Evolutionary conservation across 2,329 filamentous ascomycete genomes (phyloP).

Genomic region (Phyllosticta citribraziliensis): DNA sequence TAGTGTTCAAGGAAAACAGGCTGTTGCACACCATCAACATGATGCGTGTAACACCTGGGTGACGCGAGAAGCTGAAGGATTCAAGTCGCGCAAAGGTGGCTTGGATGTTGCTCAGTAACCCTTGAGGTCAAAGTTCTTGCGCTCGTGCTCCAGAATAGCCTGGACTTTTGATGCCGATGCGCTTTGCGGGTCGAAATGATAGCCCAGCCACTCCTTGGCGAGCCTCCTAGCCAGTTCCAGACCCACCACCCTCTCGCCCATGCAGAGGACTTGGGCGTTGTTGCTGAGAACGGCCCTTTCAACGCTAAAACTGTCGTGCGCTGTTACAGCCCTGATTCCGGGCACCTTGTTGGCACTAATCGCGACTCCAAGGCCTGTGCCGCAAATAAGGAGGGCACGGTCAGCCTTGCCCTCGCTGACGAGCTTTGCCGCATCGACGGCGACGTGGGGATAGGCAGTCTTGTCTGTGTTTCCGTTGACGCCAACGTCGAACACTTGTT

Average conservation of each 20-base stretch:
- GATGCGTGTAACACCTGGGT: not conserved
- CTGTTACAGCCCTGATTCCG: conserved; percentile 77
- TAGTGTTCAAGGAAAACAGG: not conserved
- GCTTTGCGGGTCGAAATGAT: conserved; percentile 63
- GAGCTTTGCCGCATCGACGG: conserved; percentile 60
- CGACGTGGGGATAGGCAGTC: conserved; percentile 72
- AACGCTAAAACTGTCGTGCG: conserved; percentile 77
- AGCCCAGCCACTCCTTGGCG: conserved; percentile 75
- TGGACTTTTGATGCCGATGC: conserved; percentile 49
- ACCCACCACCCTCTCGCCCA: conserved; percentile 76
- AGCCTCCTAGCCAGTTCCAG: conserved; percentile 69
- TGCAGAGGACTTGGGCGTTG: conserved; percentile 77
- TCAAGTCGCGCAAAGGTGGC: not conserved
- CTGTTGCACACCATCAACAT: not conserved
- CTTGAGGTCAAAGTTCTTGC: conserved; percentile 15
- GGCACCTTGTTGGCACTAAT: conserved; percentile 85
- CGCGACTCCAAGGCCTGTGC: conserved; percentile 77
- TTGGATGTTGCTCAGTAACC: not conserved
- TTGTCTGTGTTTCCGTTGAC: conserved; percentile 58
- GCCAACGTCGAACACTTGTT: conserved; percentile 63
- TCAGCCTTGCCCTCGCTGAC: conserved; percentile 57
- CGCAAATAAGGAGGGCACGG: conserved; percentile 73
- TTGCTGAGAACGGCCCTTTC: conserved; percentile 75
- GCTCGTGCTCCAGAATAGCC: conserved; percentile 40
- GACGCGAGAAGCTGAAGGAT: not conserved